Conservation (phyloP, 2,329 filamentous ascomycete species). For the Calonectria hongkongensis region DNA sequence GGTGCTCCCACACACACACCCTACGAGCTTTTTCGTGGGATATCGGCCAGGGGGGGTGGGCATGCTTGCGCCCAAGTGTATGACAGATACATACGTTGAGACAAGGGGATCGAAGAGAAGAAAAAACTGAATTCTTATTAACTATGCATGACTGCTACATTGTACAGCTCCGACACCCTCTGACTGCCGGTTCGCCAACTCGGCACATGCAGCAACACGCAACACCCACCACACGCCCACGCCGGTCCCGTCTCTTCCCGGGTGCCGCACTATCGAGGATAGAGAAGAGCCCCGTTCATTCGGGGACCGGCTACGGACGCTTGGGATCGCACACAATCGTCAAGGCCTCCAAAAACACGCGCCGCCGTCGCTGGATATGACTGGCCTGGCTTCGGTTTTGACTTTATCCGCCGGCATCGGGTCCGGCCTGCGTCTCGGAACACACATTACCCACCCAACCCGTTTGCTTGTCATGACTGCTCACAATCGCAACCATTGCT, state of each 20-base stretch:
- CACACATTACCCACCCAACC: conserved; percentile 5
- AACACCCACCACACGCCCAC: background rate
- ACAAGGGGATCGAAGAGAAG: background rate
- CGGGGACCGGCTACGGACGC: conserved; percentile 1
- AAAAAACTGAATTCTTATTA: conserved; percentile 18
- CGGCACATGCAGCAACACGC: conserved; percentile 2
- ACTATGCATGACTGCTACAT: background rate
- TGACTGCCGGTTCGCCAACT: conserved; percentile 25
- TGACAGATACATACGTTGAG: conserved; percentile 6
- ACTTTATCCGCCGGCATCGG: conserved; percentile 23
- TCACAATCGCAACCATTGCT: conserved; percentile 20
- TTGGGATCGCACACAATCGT: conserved; percentile 20
- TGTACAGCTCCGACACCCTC: background rate
- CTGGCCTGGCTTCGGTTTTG: conserved; percentile 10
- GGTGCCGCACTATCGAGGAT: background rate
- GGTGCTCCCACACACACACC: background rate
- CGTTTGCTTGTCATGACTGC: background rate
- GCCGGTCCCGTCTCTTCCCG: conserved; percentile 10
- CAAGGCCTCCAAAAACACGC: background rate
- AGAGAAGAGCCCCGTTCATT: too few species aligned
- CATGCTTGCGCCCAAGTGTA: conserved; percentile 1
- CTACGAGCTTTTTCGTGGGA: background rate
- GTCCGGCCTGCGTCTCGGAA: conserved; percentile 1
- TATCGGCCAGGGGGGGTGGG: background rate
- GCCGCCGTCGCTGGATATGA: background rate